Evolutionary conservation across 495 filamentous ascomycete species (phyloP).

Genomic region (Pseudotulostoma volvatum): DNA sequence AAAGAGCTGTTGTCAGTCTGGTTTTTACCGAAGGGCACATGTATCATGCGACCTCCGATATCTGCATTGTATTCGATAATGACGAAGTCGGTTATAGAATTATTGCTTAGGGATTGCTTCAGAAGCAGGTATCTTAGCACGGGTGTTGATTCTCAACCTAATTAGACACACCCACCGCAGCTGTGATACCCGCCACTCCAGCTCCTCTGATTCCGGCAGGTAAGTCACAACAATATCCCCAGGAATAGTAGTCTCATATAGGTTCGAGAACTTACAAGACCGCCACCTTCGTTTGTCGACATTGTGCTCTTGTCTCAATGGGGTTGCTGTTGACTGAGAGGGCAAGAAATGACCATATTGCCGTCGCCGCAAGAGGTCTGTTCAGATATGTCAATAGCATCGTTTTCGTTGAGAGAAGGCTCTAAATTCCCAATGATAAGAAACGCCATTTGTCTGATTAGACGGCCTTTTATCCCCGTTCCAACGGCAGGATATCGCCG

Average conservation of each 20-base stretch:
- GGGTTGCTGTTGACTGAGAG: neutral
- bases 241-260: neutral
- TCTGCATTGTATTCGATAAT: conserved; percentile 51
- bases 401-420: too few relatives aligned
- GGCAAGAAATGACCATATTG: neutral
- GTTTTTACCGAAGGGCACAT: conserved; percentile 40
- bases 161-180: conserved; percentile 36
- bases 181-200: conserved; percentile 50
- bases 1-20: conserved; percentile 45
- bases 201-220: conserved; percentile 15
- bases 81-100: conserved; percentile 48
- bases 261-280: conserved; percentile 15
- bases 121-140: conserved; percentile 5
- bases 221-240: conserved; percentile 2
- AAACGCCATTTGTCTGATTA: too few relatives aligned
- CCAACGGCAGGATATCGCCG: too few relatives aligned
- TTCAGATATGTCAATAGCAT: neutral
- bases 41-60: conserved; percentile 44
- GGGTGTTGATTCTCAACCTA: conserved; percentile 4
- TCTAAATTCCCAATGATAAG: too few relatives aligned
- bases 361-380: neutral
- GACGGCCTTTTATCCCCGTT: too few relatives aligned
- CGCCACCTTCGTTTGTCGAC: conserved; percentile 24
- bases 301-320: conserved; percentile 3
- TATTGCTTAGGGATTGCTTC: conserved; percentile 47